Conservation (phyloP, 495 filamentous ascomycete genomes). For the Podospora appendiculata region DNA sequence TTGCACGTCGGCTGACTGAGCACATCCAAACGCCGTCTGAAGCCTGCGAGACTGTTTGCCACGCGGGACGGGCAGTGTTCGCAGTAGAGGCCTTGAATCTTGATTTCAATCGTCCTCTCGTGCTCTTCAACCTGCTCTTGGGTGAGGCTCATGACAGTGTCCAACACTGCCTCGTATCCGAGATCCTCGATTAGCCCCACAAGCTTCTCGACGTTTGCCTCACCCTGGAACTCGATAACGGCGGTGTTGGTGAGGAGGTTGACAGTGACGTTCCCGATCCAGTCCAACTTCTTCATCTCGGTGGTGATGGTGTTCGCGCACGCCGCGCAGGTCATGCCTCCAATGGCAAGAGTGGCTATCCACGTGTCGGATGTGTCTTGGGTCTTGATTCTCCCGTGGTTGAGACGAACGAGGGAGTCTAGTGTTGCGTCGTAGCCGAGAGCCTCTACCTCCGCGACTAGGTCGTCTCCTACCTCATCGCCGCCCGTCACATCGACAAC, state of each 20-base stretch:
- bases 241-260: constrained; percentile 70
- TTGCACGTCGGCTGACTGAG: constrained; percentile 35
- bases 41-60: constrained; percentile 29
- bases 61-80: constrained; percentile 69
- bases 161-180: constrained; percentile 67
- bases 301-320: constrained; percentile 61
- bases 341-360: constrained; percentile 60
- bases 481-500: constrained; percentile 57
- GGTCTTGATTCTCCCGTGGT: constrained; percentile 11
- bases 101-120: constrained; percentile 55
- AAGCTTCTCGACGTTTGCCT: constrained; percentile 45
- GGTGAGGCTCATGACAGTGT: constrained; percentile 30
- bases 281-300: constrained; percentile 54
- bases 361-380: constrained; percentile 29
- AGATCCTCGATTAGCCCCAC: constrained; percentile 68
- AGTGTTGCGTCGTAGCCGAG: constrained; percentile 70
- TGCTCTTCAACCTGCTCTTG: constrained; percentile 14
- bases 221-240: constrained; percentile 53
- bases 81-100: constrained; percentile 81
- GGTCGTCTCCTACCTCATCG: constrained; percentile 37
- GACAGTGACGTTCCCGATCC: constrained; percentile 55
- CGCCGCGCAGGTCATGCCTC: constrained; percentile 77
- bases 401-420: constrained; percentile 36
- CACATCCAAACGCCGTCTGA: constrained; percentile 39
- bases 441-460: constrained; percentile 69